Percentiles rank a stretch among this genome's conserved stretches.
These are phyloP conservation scores for Microdochium paspali DNA, from an alignment of 2,329 filamentous ascomycete species.

Conservation along the genomic window DNA sequence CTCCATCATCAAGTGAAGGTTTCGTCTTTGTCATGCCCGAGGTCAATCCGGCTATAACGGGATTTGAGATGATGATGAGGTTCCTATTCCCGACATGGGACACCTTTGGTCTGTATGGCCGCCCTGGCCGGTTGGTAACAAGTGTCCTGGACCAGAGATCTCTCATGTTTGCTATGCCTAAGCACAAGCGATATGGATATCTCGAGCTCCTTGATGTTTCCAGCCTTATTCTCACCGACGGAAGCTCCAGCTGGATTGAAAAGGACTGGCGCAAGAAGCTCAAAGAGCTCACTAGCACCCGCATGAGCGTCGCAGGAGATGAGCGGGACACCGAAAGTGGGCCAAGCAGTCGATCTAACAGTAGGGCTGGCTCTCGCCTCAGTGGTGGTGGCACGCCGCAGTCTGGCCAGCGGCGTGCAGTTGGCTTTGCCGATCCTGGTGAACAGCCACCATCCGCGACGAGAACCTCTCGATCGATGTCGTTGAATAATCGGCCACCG, in stretches of 20 bases:
- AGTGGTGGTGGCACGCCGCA: constrained; percentile 29
- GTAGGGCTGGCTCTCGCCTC: constrained; percentile 42
- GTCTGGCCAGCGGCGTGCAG: constrained; percentile 26
- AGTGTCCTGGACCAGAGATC: constrained; percentile 81
- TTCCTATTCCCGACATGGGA: constrained; percentile 94
- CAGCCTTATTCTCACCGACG: constrained; percentile 66
- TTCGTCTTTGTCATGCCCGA: constrained; percentile 99
- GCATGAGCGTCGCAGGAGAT: constrained; percentile 57
- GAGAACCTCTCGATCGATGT: constrained; percentile 43
- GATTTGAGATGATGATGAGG: constrained; percentile 90
- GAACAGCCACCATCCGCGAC: constrained; percentile 24
- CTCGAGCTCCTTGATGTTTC: constrained; percentile 82
- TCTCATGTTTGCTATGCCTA: constrained; percentile 97
- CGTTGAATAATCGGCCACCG: constrained; percentile 27
- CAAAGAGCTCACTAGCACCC: constrained; percentile 76
- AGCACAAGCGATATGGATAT: constrained; percentile 79
- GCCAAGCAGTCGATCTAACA: constrained; percentile 41
- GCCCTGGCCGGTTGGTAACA: constrained; percentile 76
- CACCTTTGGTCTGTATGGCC: constrained; percentile 82
- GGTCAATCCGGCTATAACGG: constrained; percentile 78
- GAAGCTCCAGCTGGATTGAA: constrained; percentile 71
- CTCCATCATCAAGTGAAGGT: constrained; percentile 72
- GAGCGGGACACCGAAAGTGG: constrained; percentile 28
- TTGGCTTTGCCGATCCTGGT: constrained; percentile 50
- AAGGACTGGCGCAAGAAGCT: constrained; percentile 81